These are phyloP conservation scores for Stylonectria norvegica DNA, from an alignment of 2,329 filamentous ascomycete species.

Conservation along the genomic window DNA sequence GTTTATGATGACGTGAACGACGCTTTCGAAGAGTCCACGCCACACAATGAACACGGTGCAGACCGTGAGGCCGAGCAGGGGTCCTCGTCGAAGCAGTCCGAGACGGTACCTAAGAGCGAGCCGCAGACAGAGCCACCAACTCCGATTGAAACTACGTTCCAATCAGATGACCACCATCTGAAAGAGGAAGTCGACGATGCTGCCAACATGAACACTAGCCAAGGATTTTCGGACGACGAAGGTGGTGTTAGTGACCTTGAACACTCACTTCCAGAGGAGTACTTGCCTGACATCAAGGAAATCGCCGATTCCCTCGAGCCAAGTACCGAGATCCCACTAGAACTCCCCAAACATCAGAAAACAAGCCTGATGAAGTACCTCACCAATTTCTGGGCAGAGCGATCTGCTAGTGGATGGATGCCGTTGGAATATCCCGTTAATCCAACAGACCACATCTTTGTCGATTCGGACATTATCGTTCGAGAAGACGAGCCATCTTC, in stretches of 20 bases:
- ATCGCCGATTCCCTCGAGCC: slow-evolving; percentile 61
- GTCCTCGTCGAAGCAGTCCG: slow-evolving; percentile 26
- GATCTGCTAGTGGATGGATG: slow-evolving; percentile 92
- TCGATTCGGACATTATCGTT: slow-evolving; percentile 94
- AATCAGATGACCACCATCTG: slow-evolving; percentile 20
- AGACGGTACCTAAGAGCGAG: slow-evolving; percentile 21
- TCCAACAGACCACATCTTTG: slow-evolving; percentile 88
- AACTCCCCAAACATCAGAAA: slow-evolving; percentile 89
- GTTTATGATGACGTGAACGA: slow-evolving; percentile 93
- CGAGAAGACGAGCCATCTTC: slow-evolving; percentile 97
- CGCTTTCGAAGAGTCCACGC: slow-evolving; percentile 76
- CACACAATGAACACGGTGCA: slow-evolving; percentile 42
- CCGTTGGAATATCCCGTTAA: slow-evolving; percentile 88
- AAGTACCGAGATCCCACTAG: slow-evolving; percentile 59
- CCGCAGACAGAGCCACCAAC: slow-evolving; percentile 17
- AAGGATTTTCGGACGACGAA: slow-evolving; percentile 67
- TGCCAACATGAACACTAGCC: slow-evolving; percentile 32
- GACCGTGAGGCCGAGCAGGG: slow-evolving; percentile 33
- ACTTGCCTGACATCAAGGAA: slow-evolving; percentile 60
- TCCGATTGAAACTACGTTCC: slow-evolving; percentile 21
- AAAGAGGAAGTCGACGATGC: slow-evolving; percentile 30
- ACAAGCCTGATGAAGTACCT: slow-evolving; percentile 92
- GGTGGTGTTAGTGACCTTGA: slow-evolving; percentile 69
- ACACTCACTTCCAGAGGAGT: slow-evolving; percentile 64
- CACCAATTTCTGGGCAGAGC: slow-evolving; percentile 97